A percentile compares a stretch with the other conserved stretches of the same genome.
Conservation (phyloP, 768 basidiomycete species). For the Podaxis carcinomalis region DNA sequence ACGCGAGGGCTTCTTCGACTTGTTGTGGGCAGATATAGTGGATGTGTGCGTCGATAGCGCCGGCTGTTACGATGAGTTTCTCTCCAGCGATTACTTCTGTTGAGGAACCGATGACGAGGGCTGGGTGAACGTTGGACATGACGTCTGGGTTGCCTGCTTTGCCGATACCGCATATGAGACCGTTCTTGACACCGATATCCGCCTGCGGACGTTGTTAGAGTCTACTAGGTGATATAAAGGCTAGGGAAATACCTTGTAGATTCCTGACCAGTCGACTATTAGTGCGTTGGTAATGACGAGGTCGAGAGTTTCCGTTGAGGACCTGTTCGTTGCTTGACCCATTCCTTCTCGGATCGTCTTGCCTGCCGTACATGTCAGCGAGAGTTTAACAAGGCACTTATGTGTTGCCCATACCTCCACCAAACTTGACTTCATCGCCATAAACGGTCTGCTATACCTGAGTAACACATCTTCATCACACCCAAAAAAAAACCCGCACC, state of each 20-base stretch:
- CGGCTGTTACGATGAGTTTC: conserved; percentile 90
- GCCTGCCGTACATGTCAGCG: conserved; percentile 38
- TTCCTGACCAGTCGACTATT: conserved; percentile 92
- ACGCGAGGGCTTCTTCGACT: conserved; percentile 77
- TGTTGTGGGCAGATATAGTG: conserved; percentile 97
- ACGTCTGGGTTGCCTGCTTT: conserved; percentile 96
- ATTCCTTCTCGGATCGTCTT: conserved; percentile 96
- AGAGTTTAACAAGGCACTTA: neutral
- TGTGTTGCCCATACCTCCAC: conserved; percentile 58
- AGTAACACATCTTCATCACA: neutral
- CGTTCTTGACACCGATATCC: conserved; percentile 88
- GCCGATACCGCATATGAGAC: conserved; percentile 83
- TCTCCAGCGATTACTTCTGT: conserved; percentile 98
- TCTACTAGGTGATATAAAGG: neutral
- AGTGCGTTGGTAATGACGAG: conserved; percentile 94
- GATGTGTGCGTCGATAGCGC: conserved; percentile 86
- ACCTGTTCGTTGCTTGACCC: conserved; percentile 82
- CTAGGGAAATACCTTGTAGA: conserved; percentile 70
- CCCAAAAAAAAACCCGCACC: conserved; percentile 32
- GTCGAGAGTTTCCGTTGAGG: conserved; percentile 70
- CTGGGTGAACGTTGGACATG: conserved; percentile 73
- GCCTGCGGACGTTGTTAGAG: conserved; percentile 47
- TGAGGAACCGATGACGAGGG: conserved; percentile 80
- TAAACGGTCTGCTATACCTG: conserved; percentile 60
- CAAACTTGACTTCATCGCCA: conserved; percentile 98